A percentile compares a stretch with the other conserved stretches of the same genome.
These are phyloP conservation scores for Beauveria sp. DNA, from an alignment of 2,329 filamentous ascomycete genomes.

Conservation along the genomic window DNA sequence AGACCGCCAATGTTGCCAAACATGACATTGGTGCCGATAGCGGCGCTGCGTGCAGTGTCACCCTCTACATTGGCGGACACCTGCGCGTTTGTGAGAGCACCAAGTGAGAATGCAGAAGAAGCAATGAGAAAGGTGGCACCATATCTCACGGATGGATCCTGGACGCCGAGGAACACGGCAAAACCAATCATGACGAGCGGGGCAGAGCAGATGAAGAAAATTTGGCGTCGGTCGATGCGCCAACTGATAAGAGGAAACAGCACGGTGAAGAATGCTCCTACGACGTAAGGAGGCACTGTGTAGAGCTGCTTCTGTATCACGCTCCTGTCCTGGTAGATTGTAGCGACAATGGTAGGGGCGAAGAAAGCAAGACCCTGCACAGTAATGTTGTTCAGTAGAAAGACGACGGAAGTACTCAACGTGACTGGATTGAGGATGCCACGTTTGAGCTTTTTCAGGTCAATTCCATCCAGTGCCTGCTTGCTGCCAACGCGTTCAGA, in stretches of 20 bases:
- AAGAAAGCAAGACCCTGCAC: conserved; percentile 67
- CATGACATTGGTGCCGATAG: conserved; percentile 62
- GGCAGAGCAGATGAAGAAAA: conserved; percentile 52
- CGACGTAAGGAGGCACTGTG: conserved; percentile 63
- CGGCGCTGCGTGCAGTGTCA: conserved; percentile 59
- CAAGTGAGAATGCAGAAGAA: conserved; percentile 54
- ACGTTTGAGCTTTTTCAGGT: conserved; percentile 48
- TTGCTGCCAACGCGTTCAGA: conserved; percentile 57
- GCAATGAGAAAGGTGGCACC: conserved; percentile 64
- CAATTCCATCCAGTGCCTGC: conserved; percentile 56
- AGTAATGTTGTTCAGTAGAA: conserved; percentile 61
- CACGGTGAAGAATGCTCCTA: conserved; percentile 60
- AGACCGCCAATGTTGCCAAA: conserved; percentile 65
- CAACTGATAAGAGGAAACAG: conserved; percentile 54
- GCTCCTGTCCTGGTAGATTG: conserved; percentile 51
- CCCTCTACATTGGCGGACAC: conserved; percentile 63
- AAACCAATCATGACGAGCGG: conserved; percentile 63
- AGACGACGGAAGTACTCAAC: conserved; percentile 47
- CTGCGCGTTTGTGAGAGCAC: conserved; percentile 59
- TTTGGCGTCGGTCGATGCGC: conserved; percentile 49
- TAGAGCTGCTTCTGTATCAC: conserved; percentile 59
- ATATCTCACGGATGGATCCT: conserved; percentile 48
- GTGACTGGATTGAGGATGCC: conserved; percentile 60
- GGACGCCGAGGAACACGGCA: conserved; percentile 59
- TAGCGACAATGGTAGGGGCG: conserved; percentile 58